These are phyloP conservation scores for Carex myosuroides DNA, from an alignment of 176 grass and related monocot species.

Conservation along the genomic window DNA sequence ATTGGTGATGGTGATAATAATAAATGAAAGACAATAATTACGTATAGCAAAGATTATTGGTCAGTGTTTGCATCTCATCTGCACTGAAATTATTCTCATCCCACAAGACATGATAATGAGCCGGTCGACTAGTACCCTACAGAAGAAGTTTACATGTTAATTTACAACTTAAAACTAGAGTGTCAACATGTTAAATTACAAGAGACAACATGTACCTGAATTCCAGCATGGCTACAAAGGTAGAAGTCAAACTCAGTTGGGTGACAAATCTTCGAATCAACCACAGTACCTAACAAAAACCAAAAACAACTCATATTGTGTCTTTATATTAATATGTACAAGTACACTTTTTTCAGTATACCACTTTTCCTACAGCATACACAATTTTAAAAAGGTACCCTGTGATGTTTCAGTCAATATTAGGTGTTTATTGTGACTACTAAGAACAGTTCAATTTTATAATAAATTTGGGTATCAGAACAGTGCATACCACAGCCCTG, in stretches of 20 bases:
- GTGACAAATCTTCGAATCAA: constrained; percentile 99
- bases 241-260: constrained; percentile 98
- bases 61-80: constrained; percentile 94
- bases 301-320: background rate
- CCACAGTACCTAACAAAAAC: constrained; percentile 64
- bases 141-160: constrained; percentile 2
- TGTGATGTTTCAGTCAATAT: background rate
- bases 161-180: constrained; percentile 13
- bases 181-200: background rate
- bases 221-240: constrained; percentile 99
- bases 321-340: background rate
- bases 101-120: constrained; percentile 63
- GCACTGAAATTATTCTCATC: constrained; percentile 63
- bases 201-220: constrained; percentile 53
- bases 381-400: background rate
- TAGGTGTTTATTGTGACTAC: background rate
- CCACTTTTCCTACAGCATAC: background rate
- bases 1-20: background rate
- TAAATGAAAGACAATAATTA: constrained; percentile 27
- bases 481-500: background rate
- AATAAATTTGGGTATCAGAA: background rate
- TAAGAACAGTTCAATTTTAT: background rate
- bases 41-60: constrained; percentile 99
- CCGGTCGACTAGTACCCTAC: constrained; percentile 62
- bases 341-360: background rate